Percentiles rank a stretch among this genome's conserved stretches.
Evolutionary conservation across 1,139 yeast genomes (phyloP).

Genomic region (Meyerozyma smithsonii): DNA sequence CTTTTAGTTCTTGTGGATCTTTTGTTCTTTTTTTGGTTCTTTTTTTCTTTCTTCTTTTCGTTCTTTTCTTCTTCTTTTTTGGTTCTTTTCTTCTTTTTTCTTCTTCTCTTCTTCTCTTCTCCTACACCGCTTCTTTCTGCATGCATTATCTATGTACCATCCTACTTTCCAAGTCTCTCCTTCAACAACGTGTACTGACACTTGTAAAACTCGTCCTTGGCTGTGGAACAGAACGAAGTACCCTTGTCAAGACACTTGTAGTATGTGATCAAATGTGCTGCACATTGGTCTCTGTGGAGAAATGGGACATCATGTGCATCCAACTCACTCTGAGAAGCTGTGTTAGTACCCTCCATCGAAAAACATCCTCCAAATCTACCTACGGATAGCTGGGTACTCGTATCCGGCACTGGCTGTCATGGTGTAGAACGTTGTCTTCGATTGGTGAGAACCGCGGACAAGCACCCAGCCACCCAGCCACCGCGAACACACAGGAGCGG

Average conservation of each 20-base stretch:
- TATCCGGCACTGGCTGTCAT: conserved; percentile 13
- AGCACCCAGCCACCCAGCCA: neutral
- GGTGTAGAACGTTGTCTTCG: conserved; percentile 1
- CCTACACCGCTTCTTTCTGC: neutral
- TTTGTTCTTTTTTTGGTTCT: neutral
- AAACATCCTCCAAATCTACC: conserved; percentile 4
- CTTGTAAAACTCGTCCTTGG: conserved; percentile 46
- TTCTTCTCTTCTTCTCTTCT: neutral
- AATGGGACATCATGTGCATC: conserved; percentile 44
- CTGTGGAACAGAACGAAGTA: conserved; percentile 35
- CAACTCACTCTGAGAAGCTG: conserved; percentile 39
- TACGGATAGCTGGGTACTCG: conserved; percentile 15
- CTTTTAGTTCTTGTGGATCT: neutral
- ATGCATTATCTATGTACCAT: too few species aligned
- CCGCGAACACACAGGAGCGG: too few species aligned
- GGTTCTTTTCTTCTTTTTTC: neutral
- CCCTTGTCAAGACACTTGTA: conserved; percentile 47
- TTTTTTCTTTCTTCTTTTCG: neutral
- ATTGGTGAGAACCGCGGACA: neutral
- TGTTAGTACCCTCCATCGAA: conserved; percentile 9
- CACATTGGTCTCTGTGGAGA: conserved; percentile 45
- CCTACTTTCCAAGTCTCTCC: conserved; percentile 34
- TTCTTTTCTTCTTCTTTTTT: neutral
- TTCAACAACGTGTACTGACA: conserved; percentile 44
- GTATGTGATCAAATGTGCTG: conserved; percentile 41